Evolutionary conservation across 371 early-diverging fungal species (phyloP), one percentile per base, ranked within the genome.

Genomic region (Polyrhizophydium stewartii): DNA sequence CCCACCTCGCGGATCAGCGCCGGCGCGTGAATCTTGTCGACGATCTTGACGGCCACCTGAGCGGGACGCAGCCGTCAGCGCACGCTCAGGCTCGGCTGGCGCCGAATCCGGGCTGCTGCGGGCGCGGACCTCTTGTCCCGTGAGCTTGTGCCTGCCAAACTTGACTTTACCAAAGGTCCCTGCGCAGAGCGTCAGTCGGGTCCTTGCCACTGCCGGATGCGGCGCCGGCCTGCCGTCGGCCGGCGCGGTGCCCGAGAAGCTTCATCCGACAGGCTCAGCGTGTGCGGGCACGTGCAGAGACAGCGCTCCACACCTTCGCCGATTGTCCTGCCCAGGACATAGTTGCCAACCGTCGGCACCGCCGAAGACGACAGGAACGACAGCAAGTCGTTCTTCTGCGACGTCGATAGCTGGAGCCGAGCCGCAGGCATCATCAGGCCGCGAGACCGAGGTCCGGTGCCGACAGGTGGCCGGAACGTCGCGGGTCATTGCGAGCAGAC

Each of bases 131-230:
- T 84, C 77, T 60, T 87, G 87, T 2, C 90, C 90, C 17, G 92
- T 92, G 53, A 90, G 74, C 50, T 77, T 80, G 71, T 93, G 92
- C 0, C 65, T 75, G 30, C 86, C 93, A 17, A 89, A 76, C 69
- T 91, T 93, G 43, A 93, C 92, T 77, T 93, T 92, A 55, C 92
- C 92, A 75, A 85, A 93, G 24, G 87, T 85, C 32, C 93, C 93
- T 90, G 31, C 12, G n/a, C 27, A 43, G 27, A 46, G n/a, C 13
- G 25, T 1, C 13, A 19, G 17, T 16, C 43, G 32, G 21, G n/a
- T n/a, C n/a, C n/a, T n/a, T n/a, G n/a, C n/a, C n/a, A n/a, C n/a
- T n/a, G n/a, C n/a, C n/a, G n/a, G n/a, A n/a, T n/a, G n/a, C 49
- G 28, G 16, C 28, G 49, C 49, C 49, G 49, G 16, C 25, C 3